Evolutionary conservation across 2,329 filamentous ascomycete genomes (phyloP), one percentile per base, ranked within the genome.

Genomic region (Fusarium nematophilum): DNA sequence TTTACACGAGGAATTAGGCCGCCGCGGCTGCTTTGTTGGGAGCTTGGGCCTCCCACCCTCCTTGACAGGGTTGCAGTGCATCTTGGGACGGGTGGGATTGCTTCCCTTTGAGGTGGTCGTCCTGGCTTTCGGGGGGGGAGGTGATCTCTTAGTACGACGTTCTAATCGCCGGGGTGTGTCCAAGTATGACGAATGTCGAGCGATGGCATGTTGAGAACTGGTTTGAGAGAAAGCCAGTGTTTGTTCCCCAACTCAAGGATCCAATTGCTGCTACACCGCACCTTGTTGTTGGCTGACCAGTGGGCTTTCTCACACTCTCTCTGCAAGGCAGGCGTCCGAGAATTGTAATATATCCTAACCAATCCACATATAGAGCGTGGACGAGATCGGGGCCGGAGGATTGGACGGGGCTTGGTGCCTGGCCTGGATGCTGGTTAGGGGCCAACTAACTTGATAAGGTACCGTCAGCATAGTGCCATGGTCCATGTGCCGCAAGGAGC

Each of bases 1-100:
- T 54, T 58, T 56, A 68, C 58, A 65, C 52, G 62, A 66, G 64
- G 57, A 59, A 53, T 53, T 55, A 4, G 55, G 53, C 33, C 42
- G 50, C 38, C 54, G 44, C 31, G 18, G 44, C 48, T 61, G 36
- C 58, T 53, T 45, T 38, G 53, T 53, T 48, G 45, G 40, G 52
- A 64, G 58, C 58, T 59, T 59, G 58, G 60, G 53, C 53, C 42
- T 9, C n/a, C n/a, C n/a, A n/a, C n/a, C n/a, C n/a, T n/a, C 34
- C 29, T 27, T 9, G 44, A 45, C 64, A 64, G 54, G 64, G 62
- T 62, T 50, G 31, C 56, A 38, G 17, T 52, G 48, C 40, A 51
- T 45, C 34, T 53, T 53, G 45, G 58, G 30, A 25, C 27, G 29
- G 57, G 47, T 56, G 55, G 42, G 44, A 61, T 51, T 65, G 53